phyloP scores from a whole-genome alignment of 2,329 filamentous ascomycete genomes.

The Coniochaeta ligniaria region DNA sequence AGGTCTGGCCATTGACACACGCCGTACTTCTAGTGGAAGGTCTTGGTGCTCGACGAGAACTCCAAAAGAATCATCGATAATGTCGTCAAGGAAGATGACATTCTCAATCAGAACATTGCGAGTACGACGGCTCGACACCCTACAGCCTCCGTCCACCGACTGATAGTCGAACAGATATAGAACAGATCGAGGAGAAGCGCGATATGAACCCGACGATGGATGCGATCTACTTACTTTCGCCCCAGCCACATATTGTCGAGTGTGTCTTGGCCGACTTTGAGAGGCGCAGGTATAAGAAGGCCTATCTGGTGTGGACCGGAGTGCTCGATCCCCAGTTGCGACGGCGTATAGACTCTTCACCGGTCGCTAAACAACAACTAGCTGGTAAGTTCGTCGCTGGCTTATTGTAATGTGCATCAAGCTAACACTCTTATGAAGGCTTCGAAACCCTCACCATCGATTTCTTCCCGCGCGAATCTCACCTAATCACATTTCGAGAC shows the following conservation, averaged over 20 bases:
- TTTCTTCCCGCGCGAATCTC: constrained; percentile 85
- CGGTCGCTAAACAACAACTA: constrained; percentile 64
- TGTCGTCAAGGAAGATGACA: constrained; percentile 89
- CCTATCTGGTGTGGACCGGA: constrained; percentile 79
- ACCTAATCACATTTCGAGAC: constrained; percentile 84
- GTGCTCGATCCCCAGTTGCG: constrained; percentile 64
- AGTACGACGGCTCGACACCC: constrained; percentile 46
- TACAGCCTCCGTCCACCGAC: constrained; percentile 2
- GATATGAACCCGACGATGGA: constrained; percentile 84
- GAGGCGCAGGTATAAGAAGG: constrained; percentile 69
- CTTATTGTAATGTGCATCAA: neutral
- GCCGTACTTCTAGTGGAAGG: constrained; percentile 70
- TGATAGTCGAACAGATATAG: constrained; percentile 61
- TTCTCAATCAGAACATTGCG: constrained; percentile 92
- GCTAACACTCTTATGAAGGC: constrained; percentile 24
- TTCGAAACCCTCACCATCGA: constrained; percentile 81
- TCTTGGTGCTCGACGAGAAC: constrained; percentile 78
- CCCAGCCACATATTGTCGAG: constrained; percentile 82
- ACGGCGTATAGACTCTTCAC: constrained; percentile 66
- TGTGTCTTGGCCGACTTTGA: constrained; percentile 92
- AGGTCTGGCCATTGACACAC: neutral
- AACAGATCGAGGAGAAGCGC: constrained; percentile 83
- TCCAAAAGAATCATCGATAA: constrained; percentile 85
- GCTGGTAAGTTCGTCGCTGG: constrained; percentile 24
- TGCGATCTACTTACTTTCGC: constrained; percentile 85